phyloP scores from a whole-genome alignment of 345 rosid species.

The Ceriops zippeliana region DNA sequence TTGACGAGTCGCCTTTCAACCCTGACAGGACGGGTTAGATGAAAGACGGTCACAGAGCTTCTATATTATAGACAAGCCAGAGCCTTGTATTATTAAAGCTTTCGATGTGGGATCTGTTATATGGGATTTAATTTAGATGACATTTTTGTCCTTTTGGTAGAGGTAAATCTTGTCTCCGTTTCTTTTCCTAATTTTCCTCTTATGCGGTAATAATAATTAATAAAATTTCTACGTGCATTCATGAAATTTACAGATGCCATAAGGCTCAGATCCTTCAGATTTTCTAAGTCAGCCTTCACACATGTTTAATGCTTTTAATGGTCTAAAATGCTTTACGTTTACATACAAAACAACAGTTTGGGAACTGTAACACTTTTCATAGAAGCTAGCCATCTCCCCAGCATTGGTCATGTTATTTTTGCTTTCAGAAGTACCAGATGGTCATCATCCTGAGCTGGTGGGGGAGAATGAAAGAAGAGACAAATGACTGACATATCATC shows the following conservation, averaged over 20 bases:
- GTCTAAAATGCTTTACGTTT: background rate
- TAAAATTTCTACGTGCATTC: no score
- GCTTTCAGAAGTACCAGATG: conserved; percentile 11
- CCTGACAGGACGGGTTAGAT: conserved; percentile 57
- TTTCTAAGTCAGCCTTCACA: background rate
- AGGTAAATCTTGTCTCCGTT: no score
- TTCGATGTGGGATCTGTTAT: no score
- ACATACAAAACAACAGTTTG: background rate
- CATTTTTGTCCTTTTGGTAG: no score
- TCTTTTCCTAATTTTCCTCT: no score
- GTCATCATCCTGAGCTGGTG: conserved; percentile 6
- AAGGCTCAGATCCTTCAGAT: no score
- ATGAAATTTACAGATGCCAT: no score
- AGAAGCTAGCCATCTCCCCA: background rate
- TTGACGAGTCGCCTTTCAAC: conserved; percentile 66
- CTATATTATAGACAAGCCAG: no score
- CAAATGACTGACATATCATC: conserved; percentile 88
- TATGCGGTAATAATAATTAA: no score
- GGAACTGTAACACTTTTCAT: background rate
- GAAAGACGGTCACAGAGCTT: accelerated
- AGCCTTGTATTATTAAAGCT: no score
- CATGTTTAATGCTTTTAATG: background rate
- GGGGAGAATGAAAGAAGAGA: conserved; percentile 55
- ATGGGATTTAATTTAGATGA: no score
- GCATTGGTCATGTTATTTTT: background rate